phyloP scores from a whole-genome alignment of 371 early-diverging fungal species.

The Blastocladiella emersonii region DNA sequence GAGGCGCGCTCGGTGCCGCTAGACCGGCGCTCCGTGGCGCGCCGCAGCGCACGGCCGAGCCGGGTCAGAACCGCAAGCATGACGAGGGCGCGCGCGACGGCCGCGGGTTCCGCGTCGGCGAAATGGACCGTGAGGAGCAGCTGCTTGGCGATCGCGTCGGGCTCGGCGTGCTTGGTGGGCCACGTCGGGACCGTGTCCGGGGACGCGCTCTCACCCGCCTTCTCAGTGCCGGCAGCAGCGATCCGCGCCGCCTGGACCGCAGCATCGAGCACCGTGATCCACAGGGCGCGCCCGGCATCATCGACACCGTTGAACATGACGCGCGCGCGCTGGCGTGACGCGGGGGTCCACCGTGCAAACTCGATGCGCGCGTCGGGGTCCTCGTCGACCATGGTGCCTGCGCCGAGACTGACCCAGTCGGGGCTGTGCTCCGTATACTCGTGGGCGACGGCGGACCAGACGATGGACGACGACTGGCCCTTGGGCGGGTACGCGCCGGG shows the following conservation, averaged over 20 bases:
- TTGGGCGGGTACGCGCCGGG: not conserved
- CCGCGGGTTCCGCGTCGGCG: not conserved
- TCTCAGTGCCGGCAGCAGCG: not conserved
- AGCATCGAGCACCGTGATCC: not conserved
- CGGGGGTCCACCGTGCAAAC: not conserved
- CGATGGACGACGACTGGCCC: no score
- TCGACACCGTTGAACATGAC: not conserved
- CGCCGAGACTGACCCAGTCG: not conserved
- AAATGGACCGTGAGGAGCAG: not conserved
- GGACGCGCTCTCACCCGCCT: no score
- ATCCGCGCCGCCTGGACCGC: not conserved
- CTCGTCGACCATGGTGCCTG: not conserved
- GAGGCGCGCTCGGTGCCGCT: no score
- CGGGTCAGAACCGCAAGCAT: not conserved
- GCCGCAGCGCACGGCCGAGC: not conserved
- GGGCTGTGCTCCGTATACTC: no score
- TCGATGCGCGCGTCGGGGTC: not conserved
- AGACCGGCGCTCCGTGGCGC: no score
- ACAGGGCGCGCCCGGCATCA: not conserved
- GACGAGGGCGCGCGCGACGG: not conserved
- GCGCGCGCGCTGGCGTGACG: not conserved
- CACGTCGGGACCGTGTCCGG: no score
- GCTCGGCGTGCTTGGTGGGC: no score
- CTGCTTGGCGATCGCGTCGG: not conserved
- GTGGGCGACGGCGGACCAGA: no score